phyloP scores from a whole-genome alignment of 192 early-diverging fungal species.

The Cladochytrium replicatum region DNA sequence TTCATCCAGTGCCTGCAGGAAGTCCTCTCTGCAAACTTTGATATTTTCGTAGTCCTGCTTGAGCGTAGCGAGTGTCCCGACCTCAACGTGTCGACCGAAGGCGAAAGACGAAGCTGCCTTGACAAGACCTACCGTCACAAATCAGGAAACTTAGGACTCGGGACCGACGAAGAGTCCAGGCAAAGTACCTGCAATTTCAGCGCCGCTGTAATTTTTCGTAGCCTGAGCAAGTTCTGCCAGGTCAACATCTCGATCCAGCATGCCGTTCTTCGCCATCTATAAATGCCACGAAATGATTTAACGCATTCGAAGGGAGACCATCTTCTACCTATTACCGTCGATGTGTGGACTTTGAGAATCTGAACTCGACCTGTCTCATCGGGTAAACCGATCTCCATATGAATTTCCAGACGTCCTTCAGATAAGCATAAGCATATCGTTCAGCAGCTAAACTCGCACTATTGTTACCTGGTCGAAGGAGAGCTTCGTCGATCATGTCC shows the following conservation, averaged over 20 bases:
- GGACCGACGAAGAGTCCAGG: too few relatives aligned
- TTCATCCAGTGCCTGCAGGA: slow-evolving; percentile 82
- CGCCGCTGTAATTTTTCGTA: slow-evolving; percentile 96
- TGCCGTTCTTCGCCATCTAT: slow-evolving; percentile 68
- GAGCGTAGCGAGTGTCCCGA: slow-evolving; percentile 70
- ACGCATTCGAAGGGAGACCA: not conserved
- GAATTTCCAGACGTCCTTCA: slow-evolving; percentile 93
- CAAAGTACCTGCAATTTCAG: slow-evolving; percentile 77
- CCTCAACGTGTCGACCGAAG: slow-evolving; percentile 92
- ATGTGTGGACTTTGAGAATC: slow-evolving; percentile 93
- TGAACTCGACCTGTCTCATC: slow-evolving; percentile 87
- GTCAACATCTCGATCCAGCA: slow-evolving; percentile 73
- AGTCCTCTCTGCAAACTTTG: slow-evolving; percentile 78
- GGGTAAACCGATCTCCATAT: slow-evolving; percentile 94
- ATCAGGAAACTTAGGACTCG: too few relatives aligned
- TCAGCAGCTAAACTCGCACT: too few relatives aligned
- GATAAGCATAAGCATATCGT: too few relatives aligned
- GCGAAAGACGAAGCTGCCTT: slow-evolving; percentile 91
- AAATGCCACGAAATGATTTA: slow-evolving; percentile 3
- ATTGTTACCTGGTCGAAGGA: slow-evolving; percentile 89
- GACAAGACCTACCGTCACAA: slow-evolving; percentile 57
- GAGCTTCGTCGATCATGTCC: slow-evolving; percentile 97
- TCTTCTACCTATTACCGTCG: slow-evolving; percentile 53
- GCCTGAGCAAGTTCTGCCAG: slow-evolving; percentile 71
- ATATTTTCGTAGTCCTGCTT: slow-evolving; percentile 79